These are phyloP conservation scores for Aspergillus cavernicola DNA, from an alignment of 495 filamentous ascomycete species.

Conservation along the genomic window DNA sequence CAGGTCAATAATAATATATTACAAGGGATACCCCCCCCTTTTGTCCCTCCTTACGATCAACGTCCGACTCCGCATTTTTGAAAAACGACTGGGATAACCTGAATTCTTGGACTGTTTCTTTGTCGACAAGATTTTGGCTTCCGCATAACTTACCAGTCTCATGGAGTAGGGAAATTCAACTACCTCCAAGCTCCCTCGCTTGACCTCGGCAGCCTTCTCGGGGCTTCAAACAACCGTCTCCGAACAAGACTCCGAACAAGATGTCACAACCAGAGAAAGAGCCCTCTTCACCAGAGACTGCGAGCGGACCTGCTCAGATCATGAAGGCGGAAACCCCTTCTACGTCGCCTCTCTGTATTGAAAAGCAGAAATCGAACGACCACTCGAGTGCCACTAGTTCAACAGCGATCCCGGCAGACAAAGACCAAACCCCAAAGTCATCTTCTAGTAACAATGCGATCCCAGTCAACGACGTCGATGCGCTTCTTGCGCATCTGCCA, in stretches of 20 bases:
- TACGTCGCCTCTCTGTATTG: background rate
- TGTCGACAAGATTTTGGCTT: background rate
- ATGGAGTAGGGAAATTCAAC: slow-evolving; percentile 12
- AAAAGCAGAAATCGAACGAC: slow-evolving; percentile 15
- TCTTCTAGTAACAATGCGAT: slow-evolving; percentile 15
- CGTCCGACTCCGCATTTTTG: too few species aligned
- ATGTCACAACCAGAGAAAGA: slow-evolving; percentile 10
- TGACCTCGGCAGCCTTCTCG: background rate
- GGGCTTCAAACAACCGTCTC: background rate
- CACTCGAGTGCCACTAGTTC: slow-evolving; percentile 24
- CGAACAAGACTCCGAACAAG: background rate
- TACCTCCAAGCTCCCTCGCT: background rate
- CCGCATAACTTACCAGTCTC: background rate
- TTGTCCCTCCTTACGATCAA: too few species aligned
- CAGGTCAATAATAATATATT: too few species aligned
- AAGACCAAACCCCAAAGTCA: slow-evolving; percentile 16
- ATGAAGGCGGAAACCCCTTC: slow-evolving; percentile 10
- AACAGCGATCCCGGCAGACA: slow-evolving; percentile 16
- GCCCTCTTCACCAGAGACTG: background rate
- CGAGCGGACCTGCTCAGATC: slow-evolving; percentile 11
- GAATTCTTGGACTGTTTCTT: too few species aligned
- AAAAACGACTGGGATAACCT: too few species aligned
- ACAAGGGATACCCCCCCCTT: too few species aligned
- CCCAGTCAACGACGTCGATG: slow-evolving; percentile 27
- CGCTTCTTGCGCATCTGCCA: slow-evolving; percentile 35